Evolutionary conservation across 768 basidiomycete genomes (phyloP).

Genomic region (Leccinellum rugosiceps): DNA sequence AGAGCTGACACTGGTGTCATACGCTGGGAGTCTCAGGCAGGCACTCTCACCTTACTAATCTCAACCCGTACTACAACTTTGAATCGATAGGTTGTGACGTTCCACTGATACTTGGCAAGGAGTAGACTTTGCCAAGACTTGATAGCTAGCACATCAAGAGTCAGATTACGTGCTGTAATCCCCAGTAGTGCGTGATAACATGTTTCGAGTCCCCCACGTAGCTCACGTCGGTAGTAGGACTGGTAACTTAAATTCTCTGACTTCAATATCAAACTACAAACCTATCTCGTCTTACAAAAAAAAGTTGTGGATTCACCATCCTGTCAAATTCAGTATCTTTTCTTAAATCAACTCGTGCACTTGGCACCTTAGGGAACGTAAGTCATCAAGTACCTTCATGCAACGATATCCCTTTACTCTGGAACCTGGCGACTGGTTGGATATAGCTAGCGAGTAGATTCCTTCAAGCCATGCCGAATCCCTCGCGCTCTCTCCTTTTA

Average conservation of each 20-base stretch:
- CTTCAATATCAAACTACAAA: background rate
- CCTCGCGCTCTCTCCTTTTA: no score
- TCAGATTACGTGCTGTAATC: background rate
- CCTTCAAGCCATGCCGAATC: no score
- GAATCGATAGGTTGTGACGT: background rate
- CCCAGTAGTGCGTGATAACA: slow-evolving; percentile 13
- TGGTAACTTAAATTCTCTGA: no score
- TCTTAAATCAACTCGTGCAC: no score
- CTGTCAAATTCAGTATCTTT: no score
- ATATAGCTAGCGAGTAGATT: no score
- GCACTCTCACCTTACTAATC: background rate
- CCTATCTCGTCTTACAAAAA: no score
- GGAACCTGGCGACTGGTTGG: no score
- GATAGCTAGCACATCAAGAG: background rate
- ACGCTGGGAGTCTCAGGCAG: background rate
- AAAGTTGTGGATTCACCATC: no score
- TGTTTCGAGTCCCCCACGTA: background rate
- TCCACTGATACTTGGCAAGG: background rate
- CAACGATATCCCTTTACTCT: no score
- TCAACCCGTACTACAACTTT: background rate
- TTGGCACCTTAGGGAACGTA: no score
- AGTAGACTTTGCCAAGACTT: background rate
- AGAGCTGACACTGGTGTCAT: background rate
- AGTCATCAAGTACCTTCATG: no score
- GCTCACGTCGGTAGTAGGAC: slow-evolving; percentile 8